A percentile compares a stretch with the other conserved stretches of the same genome.
Evolutionary conservation across 2,329 filamentous ascomycete species (phyloP).

Genomic region (Exophiala viscosa): DNA sequence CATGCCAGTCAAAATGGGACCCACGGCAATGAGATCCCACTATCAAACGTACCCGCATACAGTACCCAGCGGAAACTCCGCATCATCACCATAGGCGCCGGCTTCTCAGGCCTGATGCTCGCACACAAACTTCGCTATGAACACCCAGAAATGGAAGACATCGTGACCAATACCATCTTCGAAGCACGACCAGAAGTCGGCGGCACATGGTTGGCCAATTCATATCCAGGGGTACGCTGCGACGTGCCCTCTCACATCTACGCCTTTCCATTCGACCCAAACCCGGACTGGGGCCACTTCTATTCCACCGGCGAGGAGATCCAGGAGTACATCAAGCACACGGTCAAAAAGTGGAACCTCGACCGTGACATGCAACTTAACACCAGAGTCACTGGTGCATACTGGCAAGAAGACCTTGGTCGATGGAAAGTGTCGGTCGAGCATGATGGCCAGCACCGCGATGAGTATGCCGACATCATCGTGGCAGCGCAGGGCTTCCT

Average conservation of each 20-base stretch:
- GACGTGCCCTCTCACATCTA: slow-evolving; percentile 21
- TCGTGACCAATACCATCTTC: slow-evolving; percentile 18
- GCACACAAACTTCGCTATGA: neutral
- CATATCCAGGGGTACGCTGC: slow-evolving; percentile 28
- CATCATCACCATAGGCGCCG: neutral
- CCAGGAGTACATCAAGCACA: slow-evolving; percentile 39
- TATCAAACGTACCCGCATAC: too few relatives aligned
- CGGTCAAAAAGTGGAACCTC: slow-evolving; percentile 40
- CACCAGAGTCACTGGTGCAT: slow-evolving; percentile 36
- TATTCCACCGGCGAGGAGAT: slow-evolving; percentile 43
- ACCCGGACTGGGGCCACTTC: slow-evolving; percentile 42
- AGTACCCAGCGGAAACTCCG: neutral
- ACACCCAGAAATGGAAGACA: neutral
- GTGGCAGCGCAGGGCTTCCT: slow-evolving; percentile 34
- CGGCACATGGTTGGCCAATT: slow-evolving; percentile 33
- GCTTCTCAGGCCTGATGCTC: neutral
- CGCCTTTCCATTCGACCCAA: slow-evolving; percentile 38
- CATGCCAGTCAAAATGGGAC: too few relatives aligned
- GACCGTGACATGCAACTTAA: slow-evolving; percentile 38
- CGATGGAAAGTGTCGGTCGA: slow-evolving; percentile 39
- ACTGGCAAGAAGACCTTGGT: slow-evolving; percentile 37
- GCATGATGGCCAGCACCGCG: slow-evolving; percentile 26
- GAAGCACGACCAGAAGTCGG: slow-evolving; percentile 31
- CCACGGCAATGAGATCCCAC: too few relatives aligned
- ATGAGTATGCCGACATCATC: slow-evolving; percentile 35